Base-by-base conservation (phyloP, 2,329 filamentous ascomycete genomes). In the Diaporthe destruens region DNA sequence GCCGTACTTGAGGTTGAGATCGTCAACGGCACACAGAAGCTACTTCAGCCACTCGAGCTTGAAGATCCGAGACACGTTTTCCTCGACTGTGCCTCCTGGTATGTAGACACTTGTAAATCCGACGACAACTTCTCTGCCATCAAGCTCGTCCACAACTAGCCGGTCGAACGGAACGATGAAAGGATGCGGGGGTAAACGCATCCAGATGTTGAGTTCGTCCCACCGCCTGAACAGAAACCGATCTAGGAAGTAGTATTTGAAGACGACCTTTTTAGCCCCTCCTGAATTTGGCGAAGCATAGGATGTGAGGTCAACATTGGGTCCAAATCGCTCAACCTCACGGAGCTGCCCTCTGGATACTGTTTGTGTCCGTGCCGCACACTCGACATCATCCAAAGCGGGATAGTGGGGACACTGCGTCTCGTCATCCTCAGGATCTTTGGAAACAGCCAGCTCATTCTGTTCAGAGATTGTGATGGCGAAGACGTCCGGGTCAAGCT, bases 1-100 rank as follows among this genome's bases (percentile, higher is more conserved):
- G 42, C 82, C 81, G 51, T 80, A 73, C 34, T 77, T 73, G 29
- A 82, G 75, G 70, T 84, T 84, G 42, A 84, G 74, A 36, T 79
- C 78, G 69, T 84, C 82, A 8, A 83, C 76, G 7, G 81, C 78
- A 2, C 75, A 6, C 0, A 77, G 79, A 1, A 84, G 78, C 71
- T 84, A 81, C 29, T 76, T 73, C 0, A 84, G 74, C 79, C 80
- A 84, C 66, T 79, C 61, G 1, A 84, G 76, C 69, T 77, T 79
- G 65, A 84, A 84, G 3, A 76, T 61, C 11, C 79, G 76, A 6
- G 77, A 74, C 53, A 57, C 76, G 69, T 79, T 80, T 34, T 79
- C 75, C 2, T 76, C 74, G 6, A 82, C 72, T 2, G 77, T 82
- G n/a, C 81, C 82, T 25, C 81, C 81, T 14, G 80, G 75, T 16